phyloP scores from a whole-genome alignment of 176 grass and related monocot species.

The Bonia amplexicaulis region DNA sequence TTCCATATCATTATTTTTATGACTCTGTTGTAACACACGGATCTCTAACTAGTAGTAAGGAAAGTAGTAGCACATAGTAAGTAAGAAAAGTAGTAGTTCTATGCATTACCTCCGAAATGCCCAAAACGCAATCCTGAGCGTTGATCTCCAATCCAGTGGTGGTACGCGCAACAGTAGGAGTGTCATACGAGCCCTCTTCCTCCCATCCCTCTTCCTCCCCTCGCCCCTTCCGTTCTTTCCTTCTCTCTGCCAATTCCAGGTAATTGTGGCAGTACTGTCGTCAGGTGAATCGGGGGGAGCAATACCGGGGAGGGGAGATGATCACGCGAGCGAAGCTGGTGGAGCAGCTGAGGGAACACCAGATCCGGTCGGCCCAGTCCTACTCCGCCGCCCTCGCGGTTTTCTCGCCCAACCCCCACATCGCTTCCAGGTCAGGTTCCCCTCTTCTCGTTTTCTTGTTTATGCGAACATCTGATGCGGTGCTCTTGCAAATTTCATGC shows the following conservation, averaged over 20 bases:
- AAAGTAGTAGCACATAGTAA: neutral
- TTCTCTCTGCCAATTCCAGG: slow-evolving; percentile 16
- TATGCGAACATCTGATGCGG: neutral
- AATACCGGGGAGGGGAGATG: slow-evolving; percentile 46
- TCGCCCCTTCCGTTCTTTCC: neutral
- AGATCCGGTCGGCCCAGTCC: slow-evolving; percentile 88
- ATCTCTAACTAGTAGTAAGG: no score
- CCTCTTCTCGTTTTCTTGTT: slow-evolving; percentile 6
- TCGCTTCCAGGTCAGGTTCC: slow-evolving; percentile 62
- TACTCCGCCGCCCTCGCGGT: slow-evolving; percentile 46
- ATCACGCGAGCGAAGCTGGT: slow-evolving; percentile 91
- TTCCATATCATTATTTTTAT: no score
- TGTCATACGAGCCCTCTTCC: neutral
- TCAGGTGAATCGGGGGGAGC: slow-evolving; percentile 13
- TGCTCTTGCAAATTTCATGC: neutral
- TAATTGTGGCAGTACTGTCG: neutral
- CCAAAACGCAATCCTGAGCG: neutral
- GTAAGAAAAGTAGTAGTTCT: neutral
- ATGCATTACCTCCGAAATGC: neutral
- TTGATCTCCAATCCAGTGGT: slow-evolving; percentile 24
- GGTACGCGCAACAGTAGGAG: neutral
- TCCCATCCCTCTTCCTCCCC: neutral
- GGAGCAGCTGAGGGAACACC: slow-evolving; percentile 82
- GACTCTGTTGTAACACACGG: no score
- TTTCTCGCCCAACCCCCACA: slow-evolving; percentile 79